Evolutionary conservation across 2,329 filamentous ascomycete species (phyloP), one percentile per base, ranked within the genome.

Genomic region (Venturia pyrina): DNA sequence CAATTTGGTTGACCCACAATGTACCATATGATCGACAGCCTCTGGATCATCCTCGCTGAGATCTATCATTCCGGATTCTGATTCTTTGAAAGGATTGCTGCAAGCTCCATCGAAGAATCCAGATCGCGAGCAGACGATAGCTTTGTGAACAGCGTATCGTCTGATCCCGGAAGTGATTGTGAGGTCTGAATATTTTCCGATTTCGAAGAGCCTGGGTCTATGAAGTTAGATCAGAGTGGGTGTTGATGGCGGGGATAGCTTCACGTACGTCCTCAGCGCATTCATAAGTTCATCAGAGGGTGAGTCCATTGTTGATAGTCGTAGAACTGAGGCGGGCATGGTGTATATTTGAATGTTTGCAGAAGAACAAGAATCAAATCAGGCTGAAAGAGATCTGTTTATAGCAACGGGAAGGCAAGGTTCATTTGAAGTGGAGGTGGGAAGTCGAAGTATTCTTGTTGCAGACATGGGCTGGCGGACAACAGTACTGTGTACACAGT

Each of bases 61-160:
- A 67, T 78, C 74, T 65, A 78, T 74, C 32, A 74, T 69, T 37
- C 75, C 75, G 40, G 74, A 73, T 53, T 74, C 67, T 61, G 75
- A 70, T 67, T 78, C 76, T 59, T 68, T 69, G 68, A 77, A 78
- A 32, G 74, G 71, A 64, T 73, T 73, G 67, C 75, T 73, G 68
- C 76, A 76, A 41, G 77, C 74, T 48, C 76, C 78, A 53, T 75
- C 74, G 68, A 80, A 79, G 72, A 82, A 82, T 28, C 74, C 75
- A 46, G 78, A 80, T 61, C 80, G 73, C 46, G 79, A 80, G 71
- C 80, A 81, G 61, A 82, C 71, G 56, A 82, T 77, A 6, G 78
- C 79, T 68, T 77, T 76, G 70, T 82, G 80, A 13, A 81, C 79
- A 37, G 72, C 73, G 73, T 79, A 82, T 75, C 75, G 77, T 73